These are phyloP conservation scores for Kodamaea kaohsiungensis DNA, from an alignment of 805 yeast species.

Conservation along the genomic window DNA sequence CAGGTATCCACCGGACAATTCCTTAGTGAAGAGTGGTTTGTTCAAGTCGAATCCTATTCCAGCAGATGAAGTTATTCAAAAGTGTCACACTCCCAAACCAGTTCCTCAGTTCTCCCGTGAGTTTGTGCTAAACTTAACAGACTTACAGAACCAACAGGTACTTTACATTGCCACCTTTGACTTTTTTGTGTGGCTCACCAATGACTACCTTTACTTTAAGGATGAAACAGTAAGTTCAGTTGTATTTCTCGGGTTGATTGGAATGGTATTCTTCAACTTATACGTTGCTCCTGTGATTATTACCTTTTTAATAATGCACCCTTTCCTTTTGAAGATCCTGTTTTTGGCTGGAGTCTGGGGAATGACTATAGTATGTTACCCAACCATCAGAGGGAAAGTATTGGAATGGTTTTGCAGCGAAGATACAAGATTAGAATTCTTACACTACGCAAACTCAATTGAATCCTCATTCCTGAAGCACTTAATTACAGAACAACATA, in stretches of 20 bases:
- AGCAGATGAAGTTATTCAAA: slow-evolving; percentile 51
- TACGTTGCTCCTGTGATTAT: slow-evolving; percentile 31
- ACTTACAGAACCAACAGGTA: slow-evolving; percentile 78
- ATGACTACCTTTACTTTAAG: slow-evolving; percentile 61
- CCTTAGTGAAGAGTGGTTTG: slow-evolving; percentile 15
- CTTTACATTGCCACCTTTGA: slow-evolving; percentile 66
- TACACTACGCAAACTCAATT: slow-evolving; percentile 48
- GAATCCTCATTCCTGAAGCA: slow-evolving; percentile 39
- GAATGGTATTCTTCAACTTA: slow-evolving; percentile 21
- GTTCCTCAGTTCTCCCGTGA: slow-evolving; percentile 79
- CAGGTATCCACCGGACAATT: slow-evolving; percentile 62
- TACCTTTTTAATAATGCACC: slow-evolving; percentile 28
- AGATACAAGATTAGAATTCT: slow-evolving; percentile 56
- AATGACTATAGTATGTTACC: slow-evolving; percentile 47
- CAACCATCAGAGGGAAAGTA: slow-evolving; percentile 48
- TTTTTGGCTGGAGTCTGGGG: slow-evolving; percentile 53
- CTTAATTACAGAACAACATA: slow-evolving; percentile 9
- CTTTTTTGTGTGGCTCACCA: slow-evolving; percentile 46
- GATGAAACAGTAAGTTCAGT: slow-evolving; percentile 61
- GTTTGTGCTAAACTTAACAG: slow-evolving; percentile 75
- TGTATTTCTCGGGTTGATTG: slow-evolving; percentile 43
- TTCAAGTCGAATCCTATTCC: slow-evolving; percentile 31
- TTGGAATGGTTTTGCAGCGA: slow-evolving; percentile 57
- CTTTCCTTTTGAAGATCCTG: slow-evolving; percentile 15
- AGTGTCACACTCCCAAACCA: slow-evolving; percentile 60